Base-by-base conservation (phyloP, 306 rosid species). In the Vigna radiata region DNA sequence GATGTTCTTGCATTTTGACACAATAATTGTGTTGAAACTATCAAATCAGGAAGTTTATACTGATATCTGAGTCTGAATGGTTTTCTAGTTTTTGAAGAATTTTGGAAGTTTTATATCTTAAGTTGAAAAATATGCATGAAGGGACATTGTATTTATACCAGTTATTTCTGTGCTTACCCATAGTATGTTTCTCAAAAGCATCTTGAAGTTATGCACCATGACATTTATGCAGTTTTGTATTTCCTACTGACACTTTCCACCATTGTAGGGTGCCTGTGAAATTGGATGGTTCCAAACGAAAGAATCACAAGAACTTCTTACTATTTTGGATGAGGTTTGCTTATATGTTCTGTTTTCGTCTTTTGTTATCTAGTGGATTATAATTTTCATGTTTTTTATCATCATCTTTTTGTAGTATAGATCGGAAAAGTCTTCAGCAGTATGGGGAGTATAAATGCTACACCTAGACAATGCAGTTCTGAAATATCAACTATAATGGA, bases 191-290 rank as follows among this genome's bases (percentile, higher is more conserved):
- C 66, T 53, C 60, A 75, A 21, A 68, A 58, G 19, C 18, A 25
- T 69, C 11, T 10, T 16, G 31, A 58, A 71, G 60, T 63, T 76
- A 69, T 44, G 76, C 8, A 9, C 46, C 72, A 11, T 18, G 39
- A 49, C 71, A 36, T 84, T 76, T 64, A 27, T 60, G 36, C 21
- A 37, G 56, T 29, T 27, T n/a, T 70, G 67, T 58, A 74, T 76
- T 70, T 69, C 25, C 43, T 47, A 49, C 66, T 83, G 74, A 79
- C 67, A 60, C 68, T 76, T 63, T n/a, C 72, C 73, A 68, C 17
- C 6, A 64, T 82, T 77, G 73, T 68, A 95, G 99, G 85, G 81
- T 86, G 96, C 93, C 55, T 92, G 98, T 71, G 82, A 82, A 80
- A 47, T 54, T 33, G 93, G 92, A 75, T 95, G 99, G 97, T 95